phyloP scores from a whole-genome alignment of 768 basidiomycete species.

The Lepiota venenata region DNA sequence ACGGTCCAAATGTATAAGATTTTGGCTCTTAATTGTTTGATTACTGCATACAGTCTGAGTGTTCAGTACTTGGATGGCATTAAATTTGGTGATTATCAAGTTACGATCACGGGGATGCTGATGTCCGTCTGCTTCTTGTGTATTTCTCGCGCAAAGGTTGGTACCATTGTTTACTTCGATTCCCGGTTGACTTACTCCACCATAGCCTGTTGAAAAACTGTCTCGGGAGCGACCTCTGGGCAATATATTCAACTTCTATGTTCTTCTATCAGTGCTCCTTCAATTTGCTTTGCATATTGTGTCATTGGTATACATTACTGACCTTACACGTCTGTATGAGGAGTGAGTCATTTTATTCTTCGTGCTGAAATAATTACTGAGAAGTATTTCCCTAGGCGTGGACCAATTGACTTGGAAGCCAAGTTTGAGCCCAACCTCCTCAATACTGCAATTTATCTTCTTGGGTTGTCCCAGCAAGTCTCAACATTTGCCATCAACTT shows the following conservation, averaged over 20 bases:
- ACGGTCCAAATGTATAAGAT: constrained; percentile 99
- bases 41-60: constrained; percentile 97
- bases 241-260: constrained; percentile 97
- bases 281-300: constrained; percentile 95
- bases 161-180: not conserved
- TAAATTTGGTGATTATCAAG: constrained; percentile 99
- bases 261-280: constrained; percentile 83
- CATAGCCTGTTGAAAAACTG: constrained; percentile 92
- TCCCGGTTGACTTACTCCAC: not conserved
- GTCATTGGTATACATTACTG: constrained; percentile 90
- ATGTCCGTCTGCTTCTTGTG: constrained; percentile 99
- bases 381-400: constrained; percentile 41
- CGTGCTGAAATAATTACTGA: not conserved
- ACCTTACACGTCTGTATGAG: constrained; percentile 74
- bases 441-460: constrained; percentile 95
- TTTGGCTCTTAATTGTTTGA: constrained; percentile 93
- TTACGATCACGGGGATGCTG: constrained; percentile 93
- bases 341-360: constrained; percentile 49
- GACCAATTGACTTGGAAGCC: constrained; percentile 87
- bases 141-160: constrained; percentile 94
- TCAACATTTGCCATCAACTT: constrained; percentile 99
- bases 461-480: constrained; percentile 95
- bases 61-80: constrained; percentile 98
- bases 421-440: constrained; percentile 94
- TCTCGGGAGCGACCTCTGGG: constrained; percentile 90